phyloP scores from a whole-genome alignment of 768 basidiomycete genomes.

The Pluteus cervinus region DNA sequence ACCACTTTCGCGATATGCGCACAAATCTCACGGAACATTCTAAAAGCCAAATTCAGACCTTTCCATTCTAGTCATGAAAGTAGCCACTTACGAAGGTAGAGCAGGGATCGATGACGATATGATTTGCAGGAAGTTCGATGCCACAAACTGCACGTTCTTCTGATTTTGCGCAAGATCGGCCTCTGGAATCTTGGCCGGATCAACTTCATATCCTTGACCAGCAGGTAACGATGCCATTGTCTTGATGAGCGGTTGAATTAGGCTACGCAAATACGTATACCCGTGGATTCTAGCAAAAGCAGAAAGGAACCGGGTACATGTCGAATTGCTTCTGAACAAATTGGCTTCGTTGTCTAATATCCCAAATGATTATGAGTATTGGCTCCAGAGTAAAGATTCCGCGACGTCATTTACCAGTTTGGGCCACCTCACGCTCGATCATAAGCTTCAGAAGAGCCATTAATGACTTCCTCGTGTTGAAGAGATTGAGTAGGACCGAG shows the following conservation, averaged over 20 bases:
- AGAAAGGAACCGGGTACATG: constrained; percentile 81
- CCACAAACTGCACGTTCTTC: constrained; percentile 65
- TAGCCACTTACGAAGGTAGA: constrained; percentile 62
- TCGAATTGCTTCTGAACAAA: constrained; percentile 86
- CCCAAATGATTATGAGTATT: no score
- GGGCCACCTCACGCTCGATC: constrained; percentile 79
- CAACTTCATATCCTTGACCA: constrained; percentile 73
- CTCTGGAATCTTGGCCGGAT: constrained; percentile 53
- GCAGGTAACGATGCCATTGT: constrained; percentile 67
- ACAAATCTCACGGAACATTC: constrained; percentile 84
- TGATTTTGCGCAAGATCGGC: constrained; percentile 65
- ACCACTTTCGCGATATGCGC: constrained; percentile 73
- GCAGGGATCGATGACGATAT: constrained; percentile 64
- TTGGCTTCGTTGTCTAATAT: constrained; percentile 66
- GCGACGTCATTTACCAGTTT: constrained; percentile 48
- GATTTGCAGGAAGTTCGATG: constrained; percentile 69
- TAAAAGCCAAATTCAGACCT: constrained; percentile 20
- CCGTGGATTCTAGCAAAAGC: constrained; percentile 87
- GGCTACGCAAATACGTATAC: constrained; percentile 81
- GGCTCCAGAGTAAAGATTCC: no score
- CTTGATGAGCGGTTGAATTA: constrained; percentile 73
- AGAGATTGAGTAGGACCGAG: constrained; percentile 78
- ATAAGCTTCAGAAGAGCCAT: constrained; percentile 74
- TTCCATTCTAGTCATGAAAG: background rate
- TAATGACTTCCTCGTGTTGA: constrained; percentile 70